A percentile compares a stretch with the other conserved stretches of the same genome.
These are phyloP conservation scores for Penicillium coprophilum DNA, from an alignment of 495 filamentous ascomycete species.

Conservation along the genomic window DNA sequence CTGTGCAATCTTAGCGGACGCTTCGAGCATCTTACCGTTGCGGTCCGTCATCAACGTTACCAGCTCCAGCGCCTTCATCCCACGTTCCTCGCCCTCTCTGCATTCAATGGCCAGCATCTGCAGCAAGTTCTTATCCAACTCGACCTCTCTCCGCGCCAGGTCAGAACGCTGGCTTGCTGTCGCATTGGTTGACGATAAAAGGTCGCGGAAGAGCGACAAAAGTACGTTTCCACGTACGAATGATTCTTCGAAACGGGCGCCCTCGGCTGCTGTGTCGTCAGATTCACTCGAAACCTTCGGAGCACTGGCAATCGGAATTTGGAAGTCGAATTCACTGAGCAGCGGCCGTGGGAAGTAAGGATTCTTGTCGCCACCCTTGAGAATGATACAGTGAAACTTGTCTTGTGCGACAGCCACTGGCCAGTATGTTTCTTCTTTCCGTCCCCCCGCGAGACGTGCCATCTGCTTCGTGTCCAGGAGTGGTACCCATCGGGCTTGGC, in stretches of 20 bases:
- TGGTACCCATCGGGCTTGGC: slow-evolving; percentile 88
- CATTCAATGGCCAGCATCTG: slow-evolving; percentile 91
- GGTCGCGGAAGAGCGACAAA: slow-evolving; percentile 69
- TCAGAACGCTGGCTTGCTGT: slow-evolving; percentile 62
- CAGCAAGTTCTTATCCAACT: slow-evolving; percentile 82
- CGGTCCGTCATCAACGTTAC: slow-evolving; percentile 75
- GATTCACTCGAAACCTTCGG: slow-evolving; percentile 38
- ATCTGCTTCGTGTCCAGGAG: slow-evolving; percentile 84
- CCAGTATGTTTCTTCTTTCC: slow-evolving; percentile 89
- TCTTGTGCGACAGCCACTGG: slow-evolving; percentile 89
- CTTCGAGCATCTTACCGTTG: slow-evolving; percentile 80
- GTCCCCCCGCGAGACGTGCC: slow-evolving; percentile 75
- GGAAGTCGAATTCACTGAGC: slow-evolving; percentile 91
- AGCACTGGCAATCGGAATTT: slow-evolving; percentile 69
- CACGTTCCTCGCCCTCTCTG: slow-evolving; percentile 83
- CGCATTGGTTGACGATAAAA: slow-evolving; percentile 59
- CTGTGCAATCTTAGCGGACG: slow-evolving; percentile 78
- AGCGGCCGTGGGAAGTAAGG: slow-evolving; percentile 94
- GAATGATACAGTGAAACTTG: slow-evolving; percentile 97
- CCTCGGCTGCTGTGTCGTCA: slow-evolving; percentile 41
- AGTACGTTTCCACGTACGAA: slow-evolving; percentile 74
- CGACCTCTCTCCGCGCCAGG: slow-evolving; percentile 67
- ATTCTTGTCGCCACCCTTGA: slow-evolving; percentile 90
- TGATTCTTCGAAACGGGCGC: slow-evolving; percentile 64
- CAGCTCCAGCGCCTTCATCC: slow-evolving; percentile 90